Conservation (phyloP, 192 early-diverging fungal species). For the Geranomyces variabilis region DNA sequence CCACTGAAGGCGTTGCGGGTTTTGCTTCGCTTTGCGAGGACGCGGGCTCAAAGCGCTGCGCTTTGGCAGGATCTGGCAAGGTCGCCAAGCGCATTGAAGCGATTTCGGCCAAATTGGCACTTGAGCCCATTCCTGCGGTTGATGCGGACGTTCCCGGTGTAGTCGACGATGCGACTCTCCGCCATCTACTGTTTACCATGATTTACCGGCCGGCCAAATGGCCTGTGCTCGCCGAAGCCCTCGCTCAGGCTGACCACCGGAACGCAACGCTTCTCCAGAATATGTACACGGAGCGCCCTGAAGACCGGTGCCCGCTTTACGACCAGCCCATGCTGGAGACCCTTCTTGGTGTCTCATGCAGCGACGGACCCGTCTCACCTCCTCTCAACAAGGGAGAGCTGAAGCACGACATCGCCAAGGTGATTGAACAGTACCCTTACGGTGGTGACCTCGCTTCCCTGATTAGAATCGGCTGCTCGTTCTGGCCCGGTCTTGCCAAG, state of each 20-base stretch:
- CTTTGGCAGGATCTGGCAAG: slow-evolving; percentile 22
- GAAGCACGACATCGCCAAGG: slow-evolving; percentile 4
- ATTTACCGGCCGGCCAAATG: slow-evolving; percentile 30
- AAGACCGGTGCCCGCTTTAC: slow-evolving; percentile 5
- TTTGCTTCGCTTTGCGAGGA: slow-evolving; percentile 40
- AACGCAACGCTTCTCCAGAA: slow-evolving; percentile 23
- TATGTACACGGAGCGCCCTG: background rate
- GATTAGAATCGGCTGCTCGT: slow-evolving; percentile 17
- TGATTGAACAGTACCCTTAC: background rate
- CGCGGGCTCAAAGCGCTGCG: slow-evolving; percentile 42
- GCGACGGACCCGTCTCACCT: background rate
- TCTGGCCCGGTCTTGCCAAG: slow-evolving; percentile 39
- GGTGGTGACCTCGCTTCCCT: background rate
- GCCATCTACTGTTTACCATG: background rate
- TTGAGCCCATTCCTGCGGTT: slow-evolving; percentile 11
- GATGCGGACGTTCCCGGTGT: slow-evolving; percentile 23
- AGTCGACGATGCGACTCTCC: background rate
- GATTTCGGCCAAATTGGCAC: slow-evolving; percentile 24
- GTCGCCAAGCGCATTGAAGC: slow-evolving; percentile 4
- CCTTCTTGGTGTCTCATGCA: background rate
- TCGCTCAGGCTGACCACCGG: slow-evolving; percentile 9
- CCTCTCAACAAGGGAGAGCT: background rate
- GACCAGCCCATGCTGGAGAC: background rate
- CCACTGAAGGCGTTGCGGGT: slow-evolving; percentile 27
- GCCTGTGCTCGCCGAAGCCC: slow-evolving; percentile 19